phyloP scores from a whole-genome alignment of 192 early-diverging fungal species.

The Coemansia sp. region DNA sequence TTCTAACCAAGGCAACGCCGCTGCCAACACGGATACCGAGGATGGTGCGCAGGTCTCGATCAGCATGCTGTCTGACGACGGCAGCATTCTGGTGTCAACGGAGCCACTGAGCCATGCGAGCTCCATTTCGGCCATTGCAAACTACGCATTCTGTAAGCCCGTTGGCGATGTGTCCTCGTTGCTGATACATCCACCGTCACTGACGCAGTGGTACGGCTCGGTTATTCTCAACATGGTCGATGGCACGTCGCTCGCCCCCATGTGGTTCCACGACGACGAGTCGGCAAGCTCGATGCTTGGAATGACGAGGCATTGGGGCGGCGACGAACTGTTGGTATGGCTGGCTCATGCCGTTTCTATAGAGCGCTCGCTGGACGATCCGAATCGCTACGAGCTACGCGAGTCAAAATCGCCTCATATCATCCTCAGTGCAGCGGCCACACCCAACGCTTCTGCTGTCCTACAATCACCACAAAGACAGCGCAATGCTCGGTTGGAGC shows the following conservation, averaged over 20 bases:
- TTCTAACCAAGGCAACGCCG: background rate
- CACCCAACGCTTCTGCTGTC: conserved; percentile 32
- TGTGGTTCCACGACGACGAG: conserved; percentile 78
- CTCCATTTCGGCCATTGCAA: conserved; percentile 40
- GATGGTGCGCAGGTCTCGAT: conserved; percentile 29
- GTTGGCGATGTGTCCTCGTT: conserved; percentile 61
- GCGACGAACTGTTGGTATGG: conserved; percentile 66
- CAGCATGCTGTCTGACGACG: conserved; percentile 33
- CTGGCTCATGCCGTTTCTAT: conserved; percentile 54
- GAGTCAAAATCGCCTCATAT: conserved; percentile 45
- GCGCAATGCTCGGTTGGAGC: background rate
- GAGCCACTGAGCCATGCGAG: conserved; percentile 38
- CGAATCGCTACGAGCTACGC: conserved; percentile 40
- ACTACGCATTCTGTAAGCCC: conserved; percentile 65
- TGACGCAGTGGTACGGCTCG: conserved; percentile 70
- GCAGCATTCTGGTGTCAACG: conserved; percentile 40
- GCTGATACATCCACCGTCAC: conserved; percentile 63
- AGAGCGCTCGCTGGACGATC: conserved; percentile 45
- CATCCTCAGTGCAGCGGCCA: conserved; percentile 28
- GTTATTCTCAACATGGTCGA: conserved; percentile 64
- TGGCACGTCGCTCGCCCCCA: conserved; percentile 63
- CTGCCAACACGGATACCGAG: background rate
- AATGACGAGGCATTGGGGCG: conserved; percentile 60
- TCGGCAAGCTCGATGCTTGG: conserved; percentile 56
- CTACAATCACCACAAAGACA: conserved; percentile 19